A percentile compares a stretch with the other conserved stretches of the same genome.
Conservation (phyloP, 495 filamentous ascomycete genomes). For the Neurospora sp. region DNA sequence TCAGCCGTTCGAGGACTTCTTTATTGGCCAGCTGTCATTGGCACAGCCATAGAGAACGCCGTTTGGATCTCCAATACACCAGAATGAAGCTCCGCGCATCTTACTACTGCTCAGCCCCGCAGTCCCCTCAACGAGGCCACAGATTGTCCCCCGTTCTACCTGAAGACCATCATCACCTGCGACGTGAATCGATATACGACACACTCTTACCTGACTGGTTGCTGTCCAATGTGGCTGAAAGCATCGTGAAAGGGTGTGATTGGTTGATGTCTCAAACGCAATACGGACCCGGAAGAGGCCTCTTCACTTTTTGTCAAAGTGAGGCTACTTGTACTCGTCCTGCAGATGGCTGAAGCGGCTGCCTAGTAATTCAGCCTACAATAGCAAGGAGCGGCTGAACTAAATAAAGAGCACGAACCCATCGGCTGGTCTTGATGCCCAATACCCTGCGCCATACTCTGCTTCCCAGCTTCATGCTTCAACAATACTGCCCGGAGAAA, state of each 20-base stretch:
- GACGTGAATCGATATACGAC: not conserved
- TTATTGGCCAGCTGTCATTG: too few relatives aligned
- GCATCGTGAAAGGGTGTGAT: not conserved
- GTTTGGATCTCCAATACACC: too few relatives aligned
- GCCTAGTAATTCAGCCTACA: too few relatives aligned
- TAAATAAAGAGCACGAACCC: not conserved
- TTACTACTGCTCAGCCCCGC: not conserved
- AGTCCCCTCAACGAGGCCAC: not conserved
- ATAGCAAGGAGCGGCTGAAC: too few relatives aligned
- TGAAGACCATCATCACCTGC: not conserved
- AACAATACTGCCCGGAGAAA: not conserved
- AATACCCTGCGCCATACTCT: not conserved
- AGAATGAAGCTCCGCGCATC: not conserved
- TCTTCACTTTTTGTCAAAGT: not conserved
- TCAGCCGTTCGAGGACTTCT: not conserved
- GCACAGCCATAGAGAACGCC: too few relatives aligned
- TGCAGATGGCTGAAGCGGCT: too few relatives aligned
- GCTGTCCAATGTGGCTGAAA: not conserved
- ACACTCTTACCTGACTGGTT: not conserved
- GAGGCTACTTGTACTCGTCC: not conserved
- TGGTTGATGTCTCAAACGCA: not conserved
- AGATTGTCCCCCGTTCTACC: not conserved
- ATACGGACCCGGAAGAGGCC: not conserved
- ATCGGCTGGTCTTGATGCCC: not conserved
- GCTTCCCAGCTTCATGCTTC: not conserved